These are phyloP conservation scores for Limnanthes douglasii DNA, from an alignment of 345 rosid species.

Conservation along the genomic window DNA sequence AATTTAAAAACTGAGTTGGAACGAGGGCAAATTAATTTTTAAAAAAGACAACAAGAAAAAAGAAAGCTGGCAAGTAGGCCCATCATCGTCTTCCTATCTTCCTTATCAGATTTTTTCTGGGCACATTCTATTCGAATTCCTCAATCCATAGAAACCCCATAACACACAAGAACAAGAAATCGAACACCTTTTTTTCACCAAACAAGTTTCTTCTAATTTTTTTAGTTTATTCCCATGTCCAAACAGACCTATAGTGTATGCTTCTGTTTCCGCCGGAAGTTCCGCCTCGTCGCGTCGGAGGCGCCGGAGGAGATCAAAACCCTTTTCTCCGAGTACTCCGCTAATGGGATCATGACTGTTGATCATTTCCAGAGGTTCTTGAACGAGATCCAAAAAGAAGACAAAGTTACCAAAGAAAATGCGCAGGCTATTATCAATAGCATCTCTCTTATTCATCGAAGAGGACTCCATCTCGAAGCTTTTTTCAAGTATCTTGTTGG, in stretches of 20 bases:
- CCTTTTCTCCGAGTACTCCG: slow-evolving; percentile 38
- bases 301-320: slow-evolving; percentile 45
- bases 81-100: slow-evolving; percentile 1
- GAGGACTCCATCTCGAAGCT: slow-evolving; percentile 36
- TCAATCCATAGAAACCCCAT: no score
- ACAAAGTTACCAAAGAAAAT: slow-evolving; percentile 31
- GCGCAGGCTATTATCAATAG: slow-evolving; percentile 43
- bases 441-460: slow-evolving; percentile 28
- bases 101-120: slow-evolving; percentile 5
- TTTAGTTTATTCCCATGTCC: slow-evolving; percentile 24
- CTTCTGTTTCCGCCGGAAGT: slow-evolving; percentile 44
- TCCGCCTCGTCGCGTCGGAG: slow-evolving; percentile 31
- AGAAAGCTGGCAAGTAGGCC: not conserved
- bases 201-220: no score
- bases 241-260: slow-evolving; percentile 55
- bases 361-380: slow-evolving; percentile 44
- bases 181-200: no score
- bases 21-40: no score
- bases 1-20: no score
- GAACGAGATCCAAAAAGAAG: slow-evolving; percentile 42
- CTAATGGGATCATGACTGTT: slow-evolving; percentile 37
- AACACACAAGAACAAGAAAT: no score
- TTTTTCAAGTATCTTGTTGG: slow-evolving; percentile 52
- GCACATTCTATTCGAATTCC: no score
- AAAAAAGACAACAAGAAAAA: not conserved